Base-by-base conservation (phyloP, 345 rosid genomes). In the Moricandia arvensis region DNA sequence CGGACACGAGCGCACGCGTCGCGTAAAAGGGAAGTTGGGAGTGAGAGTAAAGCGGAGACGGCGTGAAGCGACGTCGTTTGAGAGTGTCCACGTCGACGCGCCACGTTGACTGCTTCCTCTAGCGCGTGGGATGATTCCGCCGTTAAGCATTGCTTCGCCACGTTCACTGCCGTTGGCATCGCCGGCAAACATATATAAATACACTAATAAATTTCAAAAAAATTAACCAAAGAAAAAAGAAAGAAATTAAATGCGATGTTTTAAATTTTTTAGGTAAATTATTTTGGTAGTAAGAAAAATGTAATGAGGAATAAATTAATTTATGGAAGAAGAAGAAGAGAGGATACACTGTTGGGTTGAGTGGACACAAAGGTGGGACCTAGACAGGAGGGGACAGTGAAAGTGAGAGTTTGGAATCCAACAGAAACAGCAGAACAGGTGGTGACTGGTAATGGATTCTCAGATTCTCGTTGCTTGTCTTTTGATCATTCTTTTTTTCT, bases 31-130 rank as follows among this genome's bases (percentile, higher is more conserved):
- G 98, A 89, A 5, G 95, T 84, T 0, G 95, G 87, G 13, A 86
- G 86, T 4, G 89, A 81, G 12, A 93, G 89, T 18, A 93, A 84
- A 16, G 98, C 93, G 1, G 95, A 93, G 33, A 93, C 84, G 1
- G 86, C 93, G 76, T 93, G 98, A 33, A 93, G 93, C 54, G 98
- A 93, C 47, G 98, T 90, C 71, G 98, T 93, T 69, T 93, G 98
- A 0, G 85, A 75, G 78, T 93, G 96, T 2, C 90, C 83, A 15
- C 93, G 72, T 58, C 91, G 80, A 53, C 89, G 86, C 8, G 98
- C 96, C 12, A 90, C 95, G 31, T 63, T 66, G 43, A 89, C 95
- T 0, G 98, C 95, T 79, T 90, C 96, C 71, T 90, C 95, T 0
- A 93, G 83, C 33, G 93, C 93, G 76, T 83, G 83, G n/a, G 90